Evolutionary conservation across 1,139 yeast species (phyloP), one percentile per base, ranked within the genome.

Genomic region (Zhuliangozyma blackwelliae): DNA sequence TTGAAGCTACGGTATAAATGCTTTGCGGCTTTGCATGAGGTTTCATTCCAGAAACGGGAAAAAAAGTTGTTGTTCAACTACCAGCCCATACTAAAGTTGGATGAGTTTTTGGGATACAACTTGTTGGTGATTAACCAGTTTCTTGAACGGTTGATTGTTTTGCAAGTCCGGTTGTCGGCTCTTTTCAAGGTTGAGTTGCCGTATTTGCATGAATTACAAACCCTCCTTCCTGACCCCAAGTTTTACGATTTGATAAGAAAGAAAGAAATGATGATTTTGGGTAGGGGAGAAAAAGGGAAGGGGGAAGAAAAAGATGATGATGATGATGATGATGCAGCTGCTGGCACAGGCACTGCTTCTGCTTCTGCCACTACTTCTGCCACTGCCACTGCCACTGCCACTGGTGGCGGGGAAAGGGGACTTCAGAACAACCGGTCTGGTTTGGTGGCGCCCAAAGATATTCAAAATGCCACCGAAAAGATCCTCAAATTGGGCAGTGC

Each of bases 231-330:
- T 1, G 61, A 59, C 37, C 38, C 57, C 1, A 51, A 53, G 26
- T 69, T 69, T 41, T 68, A 56, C 45, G 57, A 65, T 27, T 49
- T 67, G 22, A 60, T 70, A 5, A 63, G 59, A 37, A 59, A 56
- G 32, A 67, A 65, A 40, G 70, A 65, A 43, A 44, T 50, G 44
- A 43, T 56, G 47, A 52, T 63, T 52, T 40, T 52, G 5, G 59
- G 61, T 12, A 16, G 16, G 16, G 16, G 16, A 16, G 16, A 16
- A 16, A 16, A 16, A 4, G 51, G 44, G 8, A 47, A 49, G 1
- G 50, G 47, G 9, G 41, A 31, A 3, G 50, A 40, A 2, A 36
- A 45, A 2, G 51, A 47, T 6, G 46, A 42, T 7, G 51, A 43
- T 9, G 23, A 6, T 9, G 23, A 5, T 9, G 46, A 37, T 5